Percentiles rank a stretch among this genome's conserved stretches.
Evolutionary conservation across 352 stramenopile genomes (phyloP).

Genomic region (Globisporangium viniferum): DNA sequence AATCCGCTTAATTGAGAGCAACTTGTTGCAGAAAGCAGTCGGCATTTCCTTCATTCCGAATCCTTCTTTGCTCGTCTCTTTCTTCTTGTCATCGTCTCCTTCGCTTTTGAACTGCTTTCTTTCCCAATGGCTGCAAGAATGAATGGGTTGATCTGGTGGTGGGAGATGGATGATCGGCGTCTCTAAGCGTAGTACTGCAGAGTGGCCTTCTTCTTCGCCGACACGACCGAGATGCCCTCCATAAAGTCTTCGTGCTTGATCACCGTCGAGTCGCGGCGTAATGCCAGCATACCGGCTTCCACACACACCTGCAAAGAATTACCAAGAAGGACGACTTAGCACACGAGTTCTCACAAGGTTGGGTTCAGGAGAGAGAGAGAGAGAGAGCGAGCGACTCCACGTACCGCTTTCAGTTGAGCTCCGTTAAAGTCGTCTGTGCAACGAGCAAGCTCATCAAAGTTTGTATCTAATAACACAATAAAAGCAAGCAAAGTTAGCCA

Average conservation of each 20-base stretch:
- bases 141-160: not conserved
- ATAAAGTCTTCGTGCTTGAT: slow-evolving; percentile 99
- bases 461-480: slow-evolving; percentile 67
- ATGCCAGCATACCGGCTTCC: slow-evolving; percentile 97
- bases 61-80: not conserved
- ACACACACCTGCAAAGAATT: slow-evolving; percentile 83
- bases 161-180: not conserved
- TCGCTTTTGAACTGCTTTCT: not conserved
- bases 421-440: slow-evolving; percentile 99
- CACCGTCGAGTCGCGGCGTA: slow-evolving; percentile 92
- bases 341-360: not conserved
- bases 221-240: slow-evolving; percentile 97
- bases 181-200: slow-evolving; percentile 97
- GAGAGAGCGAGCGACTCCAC: slow-evolving; percentile 10
- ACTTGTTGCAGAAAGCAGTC: not conserved
- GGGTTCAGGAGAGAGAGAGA: not conserved
- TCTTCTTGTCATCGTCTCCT: not conserved
- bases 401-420: slow-evolving; percentile 95
- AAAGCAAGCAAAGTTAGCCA: not conserved
- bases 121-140: not conserved
- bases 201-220: slow-evolving; percentile 97
- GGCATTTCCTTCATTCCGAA: not conserved
- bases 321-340: not conserved
- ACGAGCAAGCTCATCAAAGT: slow-evolving; percentile 97
- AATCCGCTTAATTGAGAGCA: not conserved